Percentiles rank a stretch among this genome's conserved stretches.
These are phyloP conservation scores for Davidsoniella australis DNA, from an alignment of 2,329 filamentous ascomycete species.

Conservation along the genomic window DNA sequence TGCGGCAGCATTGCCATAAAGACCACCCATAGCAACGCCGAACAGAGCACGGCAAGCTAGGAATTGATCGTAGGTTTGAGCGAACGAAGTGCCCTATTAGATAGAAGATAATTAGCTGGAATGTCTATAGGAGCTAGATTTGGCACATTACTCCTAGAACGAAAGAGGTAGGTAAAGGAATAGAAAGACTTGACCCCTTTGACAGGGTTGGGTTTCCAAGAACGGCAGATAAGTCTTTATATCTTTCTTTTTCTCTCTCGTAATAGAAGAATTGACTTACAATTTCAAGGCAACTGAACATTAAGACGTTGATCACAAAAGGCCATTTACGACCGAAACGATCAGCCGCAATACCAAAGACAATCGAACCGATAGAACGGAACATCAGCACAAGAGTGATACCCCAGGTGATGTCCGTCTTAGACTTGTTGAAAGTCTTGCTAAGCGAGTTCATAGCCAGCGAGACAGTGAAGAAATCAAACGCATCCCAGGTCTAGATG, in stretches of 20 bases:
- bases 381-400: constrained; percentile 62
- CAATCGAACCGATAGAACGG: constrained; percentile 54
- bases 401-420: constrained; percentile 54
- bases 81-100: constrained; percentile 49
- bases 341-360: constrained; percentile 64
- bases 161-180: background rate
- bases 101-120: background rate
- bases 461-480: constrained; percentile 66
- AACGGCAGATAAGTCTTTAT: background rate
- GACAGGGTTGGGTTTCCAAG: background rate
- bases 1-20: constrained; percentile 63
- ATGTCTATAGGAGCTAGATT: no score
- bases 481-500: constrained; percentile 64
- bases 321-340: constrained; percentile 70
- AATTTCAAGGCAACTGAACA: constrained; percentile 49
- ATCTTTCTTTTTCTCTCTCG: background rate
- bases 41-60: constrained; percentile 60
- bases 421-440: constrained; percentile 29
- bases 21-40: constrained; percentile 64
- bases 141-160: background rate
- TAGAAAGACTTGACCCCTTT: background rate
- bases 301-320: constrained; percentile 64
- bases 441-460: constrained; percentile 59
- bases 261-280: constrained; percentile 18
- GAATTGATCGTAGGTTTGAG: constrained; percentile 50